phyloP scores from a whole-genome alignment of 177 flowering plant species.

The Vitis hybrid region DNA sequence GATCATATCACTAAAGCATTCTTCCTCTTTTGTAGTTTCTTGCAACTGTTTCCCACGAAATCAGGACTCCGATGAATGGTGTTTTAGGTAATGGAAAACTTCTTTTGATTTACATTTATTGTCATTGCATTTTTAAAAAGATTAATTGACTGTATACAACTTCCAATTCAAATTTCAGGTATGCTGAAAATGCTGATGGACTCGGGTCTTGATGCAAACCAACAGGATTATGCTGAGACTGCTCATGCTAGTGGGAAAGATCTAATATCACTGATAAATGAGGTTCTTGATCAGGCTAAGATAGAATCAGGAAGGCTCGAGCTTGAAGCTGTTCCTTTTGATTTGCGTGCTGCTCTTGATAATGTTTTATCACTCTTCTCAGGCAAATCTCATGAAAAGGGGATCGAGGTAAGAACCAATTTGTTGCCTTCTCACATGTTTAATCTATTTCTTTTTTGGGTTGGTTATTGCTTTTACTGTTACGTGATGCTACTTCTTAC shows the following conservation, averaged over 20 bases:
- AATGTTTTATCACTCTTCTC: constrained; percentile 71
- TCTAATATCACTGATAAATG: constrained; percentile 81
- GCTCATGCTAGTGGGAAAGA: constrained; percentile 84
- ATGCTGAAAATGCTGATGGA: constrained; percentile 98
- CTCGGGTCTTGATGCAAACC: constrained; percentile 68
- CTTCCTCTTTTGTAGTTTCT: constrained; percentile 67
- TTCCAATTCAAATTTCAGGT: constrained; percentile 37
- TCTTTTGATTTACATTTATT: neutral
- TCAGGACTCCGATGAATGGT: constrained; percentile 97
- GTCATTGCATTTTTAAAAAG: neutral
- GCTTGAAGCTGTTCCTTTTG: constrained; percentile 85
- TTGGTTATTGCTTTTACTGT: neutral
- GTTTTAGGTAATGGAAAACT: constrained; percentile 64
- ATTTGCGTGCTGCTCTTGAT: constrained; percentile 71
- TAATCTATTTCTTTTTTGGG: neutral
- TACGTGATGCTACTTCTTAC: constrained; percentile 8
- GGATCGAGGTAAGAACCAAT: constrained; percentile 64
- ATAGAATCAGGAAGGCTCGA: constrained; percentile 96
- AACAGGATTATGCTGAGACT: constrained; percentile 78
- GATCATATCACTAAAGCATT: neutral
- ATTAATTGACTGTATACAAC: neutral
- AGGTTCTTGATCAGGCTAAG: constrained; percentile 97
- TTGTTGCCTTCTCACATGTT: neutral
- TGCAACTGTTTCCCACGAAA: constrained; percentile 97
- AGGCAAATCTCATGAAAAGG: constrained; percentile 66